phyloP scores from a whole-genome alignment of 768 basidiomycete species.

The Amyloporia xantha region DNA sequence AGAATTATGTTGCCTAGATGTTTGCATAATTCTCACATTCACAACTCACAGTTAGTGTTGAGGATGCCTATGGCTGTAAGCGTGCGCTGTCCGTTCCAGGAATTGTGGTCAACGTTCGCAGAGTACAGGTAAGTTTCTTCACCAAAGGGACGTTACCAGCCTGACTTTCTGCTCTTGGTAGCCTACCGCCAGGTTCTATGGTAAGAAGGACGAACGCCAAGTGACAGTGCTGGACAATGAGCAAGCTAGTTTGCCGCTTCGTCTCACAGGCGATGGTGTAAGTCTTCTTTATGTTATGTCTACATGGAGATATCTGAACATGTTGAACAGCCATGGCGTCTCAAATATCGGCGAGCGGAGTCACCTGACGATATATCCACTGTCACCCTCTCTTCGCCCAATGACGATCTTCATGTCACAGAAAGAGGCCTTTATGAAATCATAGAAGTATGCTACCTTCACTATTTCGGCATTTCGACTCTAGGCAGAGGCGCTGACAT shows the following conservation, averaged over 20 bases:
- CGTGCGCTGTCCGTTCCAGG: constrained; percentile 70
- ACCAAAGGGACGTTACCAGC: too few species aligned
- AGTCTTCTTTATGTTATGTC: constrained; percentile 20
- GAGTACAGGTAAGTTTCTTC: constrained; percentile 54
- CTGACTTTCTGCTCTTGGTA: constrained; percentile 30
- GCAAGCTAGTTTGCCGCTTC: constrained; percentile 63
- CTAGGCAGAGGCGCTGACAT: constrained; percentile 2
- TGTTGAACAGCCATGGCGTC: constrained; percentile 69
- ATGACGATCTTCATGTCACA: constrained; percentile 68
- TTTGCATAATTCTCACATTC: neutral
- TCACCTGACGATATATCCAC: constrained; percentile 34
- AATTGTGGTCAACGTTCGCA: constrained; percentile 75
- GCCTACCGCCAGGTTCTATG: constrained; percentile 88
- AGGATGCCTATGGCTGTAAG: constrained; percentile 86
- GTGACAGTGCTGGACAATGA: constrained; percentile 72
- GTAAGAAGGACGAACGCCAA: constrained; percentile 47
- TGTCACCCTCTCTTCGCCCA: constrained; percentile 48
- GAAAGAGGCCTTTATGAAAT: constrained; percentile 75
- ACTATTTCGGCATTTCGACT: neutral
- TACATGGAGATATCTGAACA: constrained; percentile 1
- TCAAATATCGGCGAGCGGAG: constrained; percentile 61
- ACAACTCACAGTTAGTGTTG: constrained; percentile 57
- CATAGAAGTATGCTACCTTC: constrained; percentile 38
- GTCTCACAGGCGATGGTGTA: constrained; percentile 89
- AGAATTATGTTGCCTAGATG: constrained; percentile 12